Base-by-base conservation (phyloP, 2,329 filamentous ascomycete genomes). In the Fusarium compactum region DNA sequence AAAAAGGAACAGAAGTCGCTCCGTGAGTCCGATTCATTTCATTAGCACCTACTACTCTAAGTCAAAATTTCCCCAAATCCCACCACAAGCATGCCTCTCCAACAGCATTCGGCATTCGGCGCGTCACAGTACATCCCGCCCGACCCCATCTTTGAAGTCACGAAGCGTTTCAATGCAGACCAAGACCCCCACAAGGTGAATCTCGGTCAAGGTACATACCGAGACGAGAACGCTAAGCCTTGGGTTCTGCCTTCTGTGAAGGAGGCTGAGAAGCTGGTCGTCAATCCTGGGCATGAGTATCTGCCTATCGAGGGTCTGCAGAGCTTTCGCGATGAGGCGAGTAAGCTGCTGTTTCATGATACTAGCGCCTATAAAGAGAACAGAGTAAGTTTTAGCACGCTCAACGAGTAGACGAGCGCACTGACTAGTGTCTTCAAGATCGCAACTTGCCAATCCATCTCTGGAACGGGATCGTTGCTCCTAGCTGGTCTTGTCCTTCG, bases 401-500 rank as follows among this genome's bases (percentile, higher is more conserved):
- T 1, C 15, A 6, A 7, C 2, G 2, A 38, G 2, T 11, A 7
- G 1, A 34, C 4, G 5, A 1, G 6, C 2, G 0, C 0, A 1
- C 1, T 27, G 2, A 6, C 52, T 57, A 1, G 54, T 5, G 4
- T 5, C 0, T 15, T 2, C 0, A 16, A 78, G 78, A 70, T 81
- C n/a, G 78, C 79, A 0, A 76, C 78, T 0, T 79, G 77, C 22
- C 82, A 83, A 30, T 76, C 80, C 0, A 66, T 83, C 9, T 82
- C 82, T 0, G 82, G 82, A 3, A 83, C 82, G 2, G 82, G 82
- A 15, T 80, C 82, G 7, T 74, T 81, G 8, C 71, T 80, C 2
- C 72, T 83, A 2, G 79, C 77, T 0, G 81, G 77, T 1, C 71
- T 80, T 14, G 69, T 77, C 5, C 66, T 83, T 6, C 71, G 65